phyloP scores from a whole-genome alignment of 345 rosid genomes.

The Camelina sativa region DNA sequence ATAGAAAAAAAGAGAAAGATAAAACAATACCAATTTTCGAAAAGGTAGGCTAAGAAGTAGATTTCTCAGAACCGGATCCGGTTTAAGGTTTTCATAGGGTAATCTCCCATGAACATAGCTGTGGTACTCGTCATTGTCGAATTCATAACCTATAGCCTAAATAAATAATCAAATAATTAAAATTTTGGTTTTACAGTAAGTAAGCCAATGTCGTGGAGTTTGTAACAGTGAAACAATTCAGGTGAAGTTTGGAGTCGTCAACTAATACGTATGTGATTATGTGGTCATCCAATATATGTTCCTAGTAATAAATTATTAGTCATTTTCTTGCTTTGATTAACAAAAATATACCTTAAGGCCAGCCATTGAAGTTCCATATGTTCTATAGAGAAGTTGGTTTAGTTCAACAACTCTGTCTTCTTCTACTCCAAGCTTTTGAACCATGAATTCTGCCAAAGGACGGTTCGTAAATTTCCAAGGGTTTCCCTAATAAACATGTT shows the following conservation, averaged over 20 bases:
- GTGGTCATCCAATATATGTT: background rate
- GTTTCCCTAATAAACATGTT: background rate
- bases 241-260: too few relatives aligned
- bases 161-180: background rate
- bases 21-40: constrained; percentile 65
- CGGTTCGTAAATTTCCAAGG: background rate
- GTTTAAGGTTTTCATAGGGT: constrained; percentile 76
- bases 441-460: constrained; percentile 62
- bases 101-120: constrained; percentile 78
- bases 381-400: constrained; percentile 65
- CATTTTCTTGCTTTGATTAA: background rate
- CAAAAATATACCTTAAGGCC: constrained; percentile 67
- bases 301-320: background rate
- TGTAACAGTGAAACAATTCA: too few relatives aligned
- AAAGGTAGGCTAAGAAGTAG: constrained; percentile 68
- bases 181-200: background rate
- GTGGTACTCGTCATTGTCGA: constrained; percentile 79
- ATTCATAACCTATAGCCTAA: constrained; percentile 81
- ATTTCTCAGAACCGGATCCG: constrained; percentile 71
- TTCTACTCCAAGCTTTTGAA: constrained; percentile 70
- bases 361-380: constrained; percentile 88
- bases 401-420: constrained; percentile 53
- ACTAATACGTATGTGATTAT: background rate
- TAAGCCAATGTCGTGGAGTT: too few relatives aligned
- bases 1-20: background rate